Percentiles rank a stretch among this genome's conserved stretches.
Evolutionary conservation across 2,329 filamentous ascomycete species (phyloP).

Genomic region (Anthostomella pinea): DNA sequence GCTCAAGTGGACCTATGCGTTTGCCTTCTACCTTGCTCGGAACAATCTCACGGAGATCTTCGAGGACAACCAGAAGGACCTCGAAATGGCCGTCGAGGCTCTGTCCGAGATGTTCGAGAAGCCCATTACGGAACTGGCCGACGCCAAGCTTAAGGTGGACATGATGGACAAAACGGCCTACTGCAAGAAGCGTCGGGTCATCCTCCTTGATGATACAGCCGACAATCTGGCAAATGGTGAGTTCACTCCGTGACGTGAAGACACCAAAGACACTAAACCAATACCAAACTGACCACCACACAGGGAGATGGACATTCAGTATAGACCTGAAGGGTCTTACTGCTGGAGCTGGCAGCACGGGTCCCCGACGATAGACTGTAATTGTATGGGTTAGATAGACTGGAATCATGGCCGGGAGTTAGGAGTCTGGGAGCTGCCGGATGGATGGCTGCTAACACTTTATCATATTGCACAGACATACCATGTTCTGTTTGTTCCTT

Average conservation of each 20-base stretch:
- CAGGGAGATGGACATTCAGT: conserved; percentile 33
- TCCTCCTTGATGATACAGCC: conserved; percentile 87
- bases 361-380: conserved; percentile 1
- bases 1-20: conserved; percentile 98
- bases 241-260: conserved; percentile 30
- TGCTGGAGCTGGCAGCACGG: conserved; percentile 11
- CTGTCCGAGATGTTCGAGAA: conserved; percentile 99
- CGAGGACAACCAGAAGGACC: conserved; percentile 96
- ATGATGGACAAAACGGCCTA: conserved; percentile 99
- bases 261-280: too few species aligned
- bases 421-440: too few species aligned
- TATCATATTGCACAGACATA: too few species aligned
- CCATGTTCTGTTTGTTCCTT: too few species aligned
- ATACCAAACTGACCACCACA: background rate
- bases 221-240: conserved; percentile 85
- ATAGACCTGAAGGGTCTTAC: conserved; percentile 27
- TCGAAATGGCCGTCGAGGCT: conserved; percentile 95
- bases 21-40: conserved; percentile 93
- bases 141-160: conserved; percentile 90
- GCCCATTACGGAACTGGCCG: conserved; percentile 79
- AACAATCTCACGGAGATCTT: conserved; percentile 98
- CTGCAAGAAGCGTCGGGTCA: conserved; percentile 88
- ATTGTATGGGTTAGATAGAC: too few species aligned
- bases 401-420: too few species aligned
- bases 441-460: too few species aligned